phyloP scores from a whole-genome alignment of 2,329 filamentous ascomycete genomes.

The Fusarium liriodendri region DNA sequence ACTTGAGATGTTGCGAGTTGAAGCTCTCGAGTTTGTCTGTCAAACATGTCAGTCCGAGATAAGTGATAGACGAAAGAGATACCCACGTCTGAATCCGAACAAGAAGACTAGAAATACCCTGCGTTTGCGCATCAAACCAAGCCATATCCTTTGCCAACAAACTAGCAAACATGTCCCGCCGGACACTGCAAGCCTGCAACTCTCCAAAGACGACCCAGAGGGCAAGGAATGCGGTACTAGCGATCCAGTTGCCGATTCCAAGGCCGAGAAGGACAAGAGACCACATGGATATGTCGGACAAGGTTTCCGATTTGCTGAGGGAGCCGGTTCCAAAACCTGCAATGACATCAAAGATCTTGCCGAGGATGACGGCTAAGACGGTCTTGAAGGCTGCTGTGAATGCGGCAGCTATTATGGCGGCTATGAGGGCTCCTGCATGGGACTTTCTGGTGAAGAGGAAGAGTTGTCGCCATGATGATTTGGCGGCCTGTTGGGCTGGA shows the following conservation, averaged over 20 bases:
- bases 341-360: conserved; percentile 79
- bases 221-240: conserved; percentile 74
- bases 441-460: conserved; percentile 77
- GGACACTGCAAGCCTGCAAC: conserved; percentile 75
- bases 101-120: conserved; percentile 79
- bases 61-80: background rate
- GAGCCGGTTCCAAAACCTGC: conserved; percentile 71
- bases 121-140: conserved; percentile 83
- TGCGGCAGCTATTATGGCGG: conserved; percentile 67
- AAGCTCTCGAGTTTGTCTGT: conserved; percentile 84
- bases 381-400: conserved; percentile 73
- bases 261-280: conserved; percentile 72
- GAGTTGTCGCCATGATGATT: conserved; percentile 59
- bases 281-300: conserved; percentile 67
- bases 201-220: conserved; percentile 85
- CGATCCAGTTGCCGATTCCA: conserved; percentile 73
- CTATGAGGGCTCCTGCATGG: conserved; percentile 66
- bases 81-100: conserved; percentile 79
- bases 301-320: conserved; percentile 59
- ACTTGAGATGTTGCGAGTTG: conserved; percentile 84
- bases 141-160: conserved; percentile 79
- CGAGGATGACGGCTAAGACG: conserved; percentile 75
- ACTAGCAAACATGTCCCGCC: conserved; percentile 72
- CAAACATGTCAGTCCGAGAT: fast-evolving
- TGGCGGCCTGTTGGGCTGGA: conserved; percentile 16